A percentile compares a stretch with the other conserved stretches of the same genome.
Conservation (phyloP, 495 filamentous ascomycete species). For the Choiromyces venosus region DNA sequence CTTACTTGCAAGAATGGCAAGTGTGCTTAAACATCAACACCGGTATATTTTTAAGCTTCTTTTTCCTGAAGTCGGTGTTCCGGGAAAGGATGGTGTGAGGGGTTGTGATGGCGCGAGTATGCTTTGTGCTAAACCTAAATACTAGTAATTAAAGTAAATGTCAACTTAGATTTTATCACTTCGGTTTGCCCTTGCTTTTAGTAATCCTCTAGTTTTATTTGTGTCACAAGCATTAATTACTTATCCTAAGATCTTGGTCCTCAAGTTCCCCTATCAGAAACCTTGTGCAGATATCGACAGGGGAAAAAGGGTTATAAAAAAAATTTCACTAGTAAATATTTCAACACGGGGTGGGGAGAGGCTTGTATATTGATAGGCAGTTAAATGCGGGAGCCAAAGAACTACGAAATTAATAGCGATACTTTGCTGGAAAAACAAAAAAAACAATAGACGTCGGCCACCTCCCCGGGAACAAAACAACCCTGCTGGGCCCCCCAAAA, state of each 20-base stretch:
- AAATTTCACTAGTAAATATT: not conserved
- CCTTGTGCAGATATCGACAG: not conserved
- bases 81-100: not conserved
- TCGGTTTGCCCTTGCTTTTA: not conserved
- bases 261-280: not conserved
- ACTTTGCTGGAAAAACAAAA: not conserved
- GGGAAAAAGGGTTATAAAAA: not conserved
- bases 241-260: not conserved
- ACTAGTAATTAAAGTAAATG: not conserved
- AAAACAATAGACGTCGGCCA: not conserved
- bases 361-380: not conserved
- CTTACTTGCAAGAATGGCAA: constrained; percentile 10
- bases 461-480: not conserved
- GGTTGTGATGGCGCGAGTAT: not conserved
- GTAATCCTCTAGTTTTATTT: not conserved
- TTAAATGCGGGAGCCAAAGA: not conserved
- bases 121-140: not conserved
- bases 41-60: not conserved
- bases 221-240: too few relatives aligned
- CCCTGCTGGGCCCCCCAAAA: not conserved
- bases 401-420: not conserved
- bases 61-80: not conserved
- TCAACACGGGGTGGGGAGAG: not conserved
- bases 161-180: not conserved
- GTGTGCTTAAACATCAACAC: constrained; percentile 5